phyloP scores from a whole-genome alignment of 805 yeast genomes.

The Diddensiella santjacobensis region DNA sequence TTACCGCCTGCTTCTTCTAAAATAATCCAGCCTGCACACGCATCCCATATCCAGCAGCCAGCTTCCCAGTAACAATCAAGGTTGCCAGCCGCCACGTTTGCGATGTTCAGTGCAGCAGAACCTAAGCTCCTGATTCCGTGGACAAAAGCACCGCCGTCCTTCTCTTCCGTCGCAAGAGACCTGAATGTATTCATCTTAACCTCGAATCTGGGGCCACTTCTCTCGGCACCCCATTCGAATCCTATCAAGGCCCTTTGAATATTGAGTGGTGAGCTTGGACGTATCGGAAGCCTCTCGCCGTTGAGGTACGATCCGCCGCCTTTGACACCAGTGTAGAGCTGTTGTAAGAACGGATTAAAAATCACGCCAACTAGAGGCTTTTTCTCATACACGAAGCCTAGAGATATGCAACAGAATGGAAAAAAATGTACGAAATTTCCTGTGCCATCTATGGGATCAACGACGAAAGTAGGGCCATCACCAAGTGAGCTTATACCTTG shows the following conservation, averaged over 20 bases:
- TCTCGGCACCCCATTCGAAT: constrained; percentile 59
- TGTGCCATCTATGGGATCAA: constrained; percentile 65
- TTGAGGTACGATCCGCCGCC: constrained; percentile 56
- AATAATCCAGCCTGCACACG: constrained; percentile 65
- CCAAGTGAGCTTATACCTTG: constrained; percentile 37
- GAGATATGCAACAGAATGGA: constrained; percentile 59
- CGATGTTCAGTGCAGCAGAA: constrained; percentile 60
- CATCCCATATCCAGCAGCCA: constrained; percentile 66
- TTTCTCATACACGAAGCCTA: constrained; percentile 50
- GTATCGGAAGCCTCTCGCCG: constrained; percentile 39
- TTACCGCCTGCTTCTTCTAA: constrained; percentile 56
- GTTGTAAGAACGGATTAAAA: constrained; percentile 56
- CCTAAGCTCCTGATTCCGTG: constrained; percentile 63
- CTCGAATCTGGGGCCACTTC: constrained; percentile 49
- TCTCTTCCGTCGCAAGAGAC: constrained; percentile 38
- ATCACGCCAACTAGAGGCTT: constrained; percentile 58
- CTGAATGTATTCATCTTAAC: constrained; percentile 47
- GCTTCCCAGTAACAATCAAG: constrained; percentile 67
- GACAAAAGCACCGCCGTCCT: constrained; percentile 51
- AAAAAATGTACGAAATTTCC: constrained; percentile 60
- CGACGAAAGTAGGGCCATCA: constrained; percentile 52
- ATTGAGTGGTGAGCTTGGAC: constrained; percentile 36
- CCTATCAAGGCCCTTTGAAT: constrained; percentile 54
- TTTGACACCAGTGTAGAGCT: constrained; percentile 50
- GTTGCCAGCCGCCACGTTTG: constrained; percentile 55